Evolutionary conservation across 129 eudicot genomes (phyloP).

Genomic region (Calendula officinalis): DNA sequence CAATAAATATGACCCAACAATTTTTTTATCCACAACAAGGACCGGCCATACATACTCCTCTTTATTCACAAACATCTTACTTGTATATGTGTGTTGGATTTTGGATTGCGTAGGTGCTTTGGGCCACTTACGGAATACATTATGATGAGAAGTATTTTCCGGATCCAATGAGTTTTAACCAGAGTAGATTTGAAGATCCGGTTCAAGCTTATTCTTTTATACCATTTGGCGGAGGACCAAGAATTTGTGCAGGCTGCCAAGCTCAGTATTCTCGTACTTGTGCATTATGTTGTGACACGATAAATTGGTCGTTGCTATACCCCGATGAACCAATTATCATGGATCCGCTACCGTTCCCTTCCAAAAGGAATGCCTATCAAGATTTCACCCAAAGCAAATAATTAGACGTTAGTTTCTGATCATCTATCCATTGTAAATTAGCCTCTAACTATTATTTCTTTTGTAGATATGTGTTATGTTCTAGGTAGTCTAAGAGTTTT

Average conservation of each 20-base stretch:
- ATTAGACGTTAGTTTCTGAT: too few species aligned
- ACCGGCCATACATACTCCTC: too few species aligned
- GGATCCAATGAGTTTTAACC: slow-evolving; percentile 33
- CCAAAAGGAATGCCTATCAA: slow-evolving; percentile 75
- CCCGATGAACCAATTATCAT: slow-evolving; percentile 58
- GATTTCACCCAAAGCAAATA: slow-evolving; percentile 41
- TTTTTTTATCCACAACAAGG: too few species aligned
- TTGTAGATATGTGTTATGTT: too few species aligned
- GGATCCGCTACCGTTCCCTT: slow-evolving; percentile 82
- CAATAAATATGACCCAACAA: too few species aligned
- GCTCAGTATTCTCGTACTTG: slow-evolving; percentile 31
- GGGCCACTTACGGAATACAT: slow-evolving; percentile 40
- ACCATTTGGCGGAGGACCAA: slow-evolving; percentile 43
- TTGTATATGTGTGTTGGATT: too few species aligned
- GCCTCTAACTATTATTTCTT: too few species aligned
- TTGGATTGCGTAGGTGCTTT: slow-evolving; percentile 27
- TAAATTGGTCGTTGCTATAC: slow-evolving; percentile 56
- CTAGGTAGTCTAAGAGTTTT: too few species aligned
- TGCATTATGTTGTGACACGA: slow-evolving; percentile 66
- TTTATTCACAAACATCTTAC: too few species aligned
- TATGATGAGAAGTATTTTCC: slow-evolving; percentile 35
- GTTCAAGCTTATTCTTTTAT: slow-evolving; percentile 32
- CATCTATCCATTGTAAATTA: too few species aligned
- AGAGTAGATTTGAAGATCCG: slow-evolving; percentile 30
- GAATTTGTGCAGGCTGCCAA: slow-evolving; percentile 36